phyloP scores from a whole-genome alignment of 2,329 filamentous ascomycete genomes.

The Fusarium paranaense region DNA sequence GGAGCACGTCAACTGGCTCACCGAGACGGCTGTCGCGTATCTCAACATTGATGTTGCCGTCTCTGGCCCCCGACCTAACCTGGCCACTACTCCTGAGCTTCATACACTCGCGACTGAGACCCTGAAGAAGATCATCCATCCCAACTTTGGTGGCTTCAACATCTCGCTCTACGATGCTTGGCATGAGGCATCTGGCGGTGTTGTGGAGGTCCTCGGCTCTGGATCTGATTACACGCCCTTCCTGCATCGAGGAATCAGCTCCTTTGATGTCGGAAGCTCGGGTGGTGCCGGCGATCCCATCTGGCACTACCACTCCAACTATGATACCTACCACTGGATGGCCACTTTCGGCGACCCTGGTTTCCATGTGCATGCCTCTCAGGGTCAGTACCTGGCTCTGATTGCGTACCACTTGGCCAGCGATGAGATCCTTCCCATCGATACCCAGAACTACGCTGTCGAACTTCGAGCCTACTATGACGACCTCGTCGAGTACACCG shows the following conservation, averaged over 20 bases:
- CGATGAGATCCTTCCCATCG: constrained; percentile 53
- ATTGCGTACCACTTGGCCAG: constrained; percentile 54
- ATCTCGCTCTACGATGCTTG: constrained; percentile 56
- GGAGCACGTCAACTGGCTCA: constrained; percentile 82
- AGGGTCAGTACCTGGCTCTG: constrained; percentile 60
- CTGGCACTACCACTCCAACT: constrained; percentile 86
- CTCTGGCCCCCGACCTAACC: constrained; percentile 67
- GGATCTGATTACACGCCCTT: constrained; percentile 78
- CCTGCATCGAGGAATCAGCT: constrained; percentile 63
- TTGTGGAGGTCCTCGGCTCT: constrained; percentile 68
- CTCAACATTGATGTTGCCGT: constrained; percentile 82
- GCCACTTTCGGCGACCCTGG: constrained; percentile 77
- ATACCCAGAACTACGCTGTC: constrained; percentile 54
- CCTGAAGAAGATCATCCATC: constrained; percentile 68
- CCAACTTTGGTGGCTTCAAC: constrained; percentile 66
- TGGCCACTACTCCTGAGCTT: constrained; percentile 74
- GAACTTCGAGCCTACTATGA: constrained; percentile 54
- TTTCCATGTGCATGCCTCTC: constrained; percentile 70
- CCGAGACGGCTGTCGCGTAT: constrained; percentile 77
- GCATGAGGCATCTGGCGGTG: constrained; percentile 49
- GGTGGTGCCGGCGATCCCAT: constrained; percentile 61
- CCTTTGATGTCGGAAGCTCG: constrained; percentile 67
- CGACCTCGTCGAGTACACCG: constrained; percentile 50
- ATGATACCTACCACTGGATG: constrained; percentile 90
- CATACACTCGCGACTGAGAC: constrained; percentile 73